Percentiles rank a stretch among this genome's conserved stretches.
phyloP scores from a whole-genome alignment of 352 stramenopile species.

The Blastocystis sp. region DNA sequence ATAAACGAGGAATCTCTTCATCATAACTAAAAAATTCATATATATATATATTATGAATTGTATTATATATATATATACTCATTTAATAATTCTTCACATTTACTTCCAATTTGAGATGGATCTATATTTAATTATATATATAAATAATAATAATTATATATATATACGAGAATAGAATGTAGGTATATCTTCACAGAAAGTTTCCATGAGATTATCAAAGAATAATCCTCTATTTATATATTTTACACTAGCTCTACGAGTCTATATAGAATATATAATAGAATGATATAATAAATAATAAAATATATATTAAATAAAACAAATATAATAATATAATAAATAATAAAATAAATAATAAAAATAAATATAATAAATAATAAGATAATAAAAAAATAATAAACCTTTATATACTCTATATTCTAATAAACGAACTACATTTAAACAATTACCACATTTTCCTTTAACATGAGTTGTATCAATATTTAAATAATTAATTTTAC shows the following conservation, averaged over 20 bases:
- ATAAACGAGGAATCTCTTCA: neutral
- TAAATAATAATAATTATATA: no score
- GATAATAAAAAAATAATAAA: no score
- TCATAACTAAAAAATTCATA: constrained; percentile 1
- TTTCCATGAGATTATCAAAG: constrained; percentile 17
- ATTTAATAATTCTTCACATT: constrained; percentile 19
- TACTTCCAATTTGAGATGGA: constrained; percentile 6
- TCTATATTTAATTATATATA: neutral
- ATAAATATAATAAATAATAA: no score
- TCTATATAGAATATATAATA: no score
- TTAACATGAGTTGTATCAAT: constrained; percentile 18
- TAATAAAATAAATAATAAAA: no score
- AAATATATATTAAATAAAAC: no score
- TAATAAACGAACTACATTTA: constrained; percentile 21
- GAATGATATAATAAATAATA: no score
- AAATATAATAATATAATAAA: no score
- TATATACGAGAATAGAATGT: constrained; percentile 14
- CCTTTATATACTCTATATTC: no score
- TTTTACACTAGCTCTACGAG: constrained; percentile 14
- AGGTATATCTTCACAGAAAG: constrained; percentile 22
- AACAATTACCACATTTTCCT: constrained; percentile 17
- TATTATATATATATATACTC: no score
- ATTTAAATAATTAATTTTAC: constrained; percentile 31
- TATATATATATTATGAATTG: no score
- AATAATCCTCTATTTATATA: constrained; percentile 22